Evolutionary conservation across 2,329 filamentous ascomycete species (phyloP).

Genomic region (Botrytis tulipae): DNA sequence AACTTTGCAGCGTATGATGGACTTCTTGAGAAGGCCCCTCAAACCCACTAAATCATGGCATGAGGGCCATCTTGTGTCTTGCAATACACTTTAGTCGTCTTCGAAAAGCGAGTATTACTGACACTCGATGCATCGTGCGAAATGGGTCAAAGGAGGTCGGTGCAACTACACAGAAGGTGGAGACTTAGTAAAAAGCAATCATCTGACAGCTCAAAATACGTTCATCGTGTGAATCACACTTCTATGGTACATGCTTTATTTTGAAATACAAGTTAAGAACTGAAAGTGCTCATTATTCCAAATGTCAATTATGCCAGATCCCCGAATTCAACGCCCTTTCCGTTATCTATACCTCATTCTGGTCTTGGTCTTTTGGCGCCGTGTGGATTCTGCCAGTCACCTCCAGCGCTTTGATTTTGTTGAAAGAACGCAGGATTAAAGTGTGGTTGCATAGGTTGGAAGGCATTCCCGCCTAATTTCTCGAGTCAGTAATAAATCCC

Average conservation of each 20-base stretch:
- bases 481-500: conserved; percentile 16
- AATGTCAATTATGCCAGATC: conserved; percentile 12
- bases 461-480: conserved; percentile 47
- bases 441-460: conserved; percentile 65
- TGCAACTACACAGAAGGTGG: background rate
- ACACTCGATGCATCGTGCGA: background rate
- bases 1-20: background rate
- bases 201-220: conserved; percentile 11
- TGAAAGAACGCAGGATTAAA: conserved; percentile 75
- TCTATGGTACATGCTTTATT: conserved; percentile 22
- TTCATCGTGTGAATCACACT: conserved; percentile 4
- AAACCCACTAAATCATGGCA: background rate
- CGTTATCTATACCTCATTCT: conserved; percentile 44
- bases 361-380: conserved; percentile 76
- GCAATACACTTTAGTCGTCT: background rate
- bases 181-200: conserved; percentile 1
- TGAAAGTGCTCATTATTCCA: conserved; percentile 20
- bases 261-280: conserved; percentile 21
- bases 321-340: conserved; percentile 16
- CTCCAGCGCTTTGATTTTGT: conserved; percentile 46
- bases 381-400: conserved; percentile 75
- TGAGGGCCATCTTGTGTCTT: background rate
- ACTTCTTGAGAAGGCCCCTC: background rate
- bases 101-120: background rate
- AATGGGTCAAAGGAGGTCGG: background rate